A percentile compares a stretch with the other conserved stretches of the same genome.
Evolutionary conservation across 805 yeast genomes (phyloP).

Genomic region (Kazachstania viticola): DNA sequence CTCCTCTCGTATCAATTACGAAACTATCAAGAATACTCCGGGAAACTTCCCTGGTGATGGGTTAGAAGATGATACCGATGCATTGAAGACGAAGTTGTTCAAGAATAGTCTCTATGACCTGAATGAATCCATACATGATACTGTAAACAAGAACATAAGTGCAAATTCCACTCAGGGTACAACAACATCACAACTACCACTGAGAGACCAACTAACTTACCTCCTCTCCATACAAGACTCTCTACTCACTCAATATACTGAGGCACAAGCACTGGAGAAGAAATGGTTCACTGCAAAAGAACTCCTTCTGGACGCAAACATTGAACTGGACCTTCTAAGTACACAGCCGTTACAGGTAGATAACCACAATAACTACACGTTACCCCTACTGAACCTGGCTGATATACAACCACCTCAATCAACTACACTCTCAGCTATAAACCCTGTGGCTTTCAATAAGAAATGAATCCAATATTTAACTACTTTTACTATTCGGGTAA

Average conservation of each 20-base stretch:
- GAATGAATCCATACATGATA: slow-evolving; percentile 14
- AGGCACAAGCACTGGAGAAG: slow-evolving; percentile 13
- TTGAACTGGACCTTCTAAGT: slow-evolving; percentile 24
- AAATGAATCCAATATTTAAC: slow-evolving; percentile 6
- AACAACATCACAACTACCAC: slow-evolving; percentile 1
- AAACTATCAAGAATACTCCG: slow-evolving; percentile 24
- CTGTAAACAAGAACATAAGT: not conserved
- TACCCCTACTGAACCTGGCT: slow-evolving; percentile 6
- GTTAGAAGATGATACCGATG: slow-evolving; percentile 6
- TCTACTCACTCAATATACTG: slow-evolving; percentile 13
- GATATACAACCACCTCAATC: slow-evolving; percentile 4
- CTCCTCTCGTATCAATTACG: slow-evolving; percentile 25
- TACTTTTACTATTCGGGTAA: too few relatives aligned
- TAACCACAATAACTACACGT: slow-evolving; percentile 1
- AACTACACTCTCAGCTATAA: slow-evolving; percentile 9
- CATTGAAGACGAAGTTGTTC: slow-evolving; percentile 16
- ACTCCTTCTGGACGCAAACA: slow-evolving; percentile 22
- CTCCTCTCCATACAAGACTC: slow-evolving; percentile 13
- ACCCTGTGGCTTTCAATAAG: slow-evolving; percentile 13
- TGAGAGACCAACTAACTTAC: slow-evolving; percentile 11
- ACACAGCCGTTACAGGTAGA: not conserved
- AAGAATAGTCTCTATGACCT: slow-evolving; percentile 17
- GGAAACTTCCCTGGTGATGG: slow-evolving; percentile 14
- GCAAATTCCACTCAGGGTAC: slow-evolving; percentile 1
- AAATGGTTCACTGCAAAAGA: slow-evolving; percentile 26